A percentile compares a stretch with the other conserved stretches of the same genome.
These are phyloP conservation scores for Allantophomopsis lycopodina DNA, from an alignment of 2,329 filamentous ascomycete species.

Conservation along the genomic window DNA sequence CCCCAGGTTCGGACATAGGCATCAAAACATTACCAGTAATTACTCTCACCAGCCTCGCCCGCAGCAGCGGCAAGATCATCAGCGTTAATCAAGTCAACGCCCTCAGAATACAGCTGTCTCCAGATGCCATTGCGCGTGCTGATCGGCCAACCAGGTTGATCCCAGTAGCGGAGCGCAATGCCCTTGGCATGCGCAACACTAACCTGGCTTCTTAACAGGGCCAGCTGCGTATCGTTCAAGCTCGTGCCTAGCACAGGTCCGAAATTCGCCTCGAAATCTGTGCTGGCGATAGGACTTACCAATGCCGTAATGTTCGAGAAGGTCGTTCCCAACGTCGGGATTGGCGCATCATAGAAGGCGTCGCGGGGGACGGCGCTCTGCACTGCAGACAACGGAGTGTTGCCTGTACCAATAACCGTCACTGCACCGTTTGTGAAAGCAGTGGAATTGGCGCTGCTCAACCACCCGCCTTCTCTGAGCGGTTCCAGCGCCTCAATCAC, in stretches of 20 bases:
- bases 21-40: conserved; percentile 1
- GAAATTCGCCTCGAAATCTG: conserved; percentile 21
- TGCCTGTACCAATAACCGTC: conserved; percentile 49
- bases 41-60: conserved; percentile 3
- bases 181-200: conserved; percentile 36
- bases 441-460: conserved; percentile 10
- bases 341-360: conserved; percentile 44
- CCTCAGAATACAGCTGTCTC: conserved; percentile 38
- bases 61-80: conserved; percentile 44
- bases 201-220: conserved; percentile 36
- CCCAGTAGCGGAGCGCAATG: conserved; percentile 48
- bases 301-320: conserved; percentile 14
- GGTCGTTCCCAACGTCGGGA: conserved; percentile 11
- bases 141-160: conserved; percentile 43
- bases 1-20: background rate
- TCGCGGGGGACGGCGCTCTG: conserved; percentile 28
- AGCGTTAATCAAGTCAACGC: conserved; percentile 47
- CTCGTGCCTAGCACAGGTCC: conserved; percentile 20
- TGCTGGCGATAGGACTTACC: conserved; percentile 13
- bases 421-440: conserved; percentile 32
- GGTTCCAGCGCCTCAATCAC: conserved; percentile 42
- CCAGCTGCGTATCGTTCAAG: conserved; percentile 32
- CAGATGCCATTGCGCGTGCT: conserved; percentile 43
- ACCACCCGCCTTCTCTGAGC: conserved; percentile 25
- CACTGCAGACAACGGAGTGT: conserved; percentile 33